Percentiles rank a stretch among this genome's conserved stretches.
Conservation (phyloP, 441 rosid species). For the Capsella rubella region DNA sequence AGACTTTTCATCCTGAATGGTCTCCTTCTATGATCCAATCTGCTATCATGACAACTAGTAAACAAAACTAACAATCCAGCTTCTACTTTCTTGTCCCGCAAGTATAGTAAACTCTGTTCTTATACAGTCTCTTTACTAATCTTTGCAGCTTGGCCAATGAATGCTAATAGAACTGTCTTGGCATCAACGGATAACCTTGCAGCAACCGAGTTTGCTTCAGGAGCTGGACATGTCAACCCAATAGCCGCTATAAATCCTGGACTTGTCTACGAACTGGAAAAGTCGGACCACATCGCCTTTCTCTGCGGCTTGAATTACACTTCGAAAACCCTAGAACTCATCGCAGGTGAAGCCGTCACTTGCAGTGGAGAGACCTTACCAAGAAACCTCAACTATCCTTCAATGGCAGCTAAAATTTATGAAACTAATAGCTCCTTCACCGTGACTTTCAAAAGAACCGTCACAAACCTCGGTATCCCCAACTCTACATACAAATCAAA, state of each 20-base stretch:
- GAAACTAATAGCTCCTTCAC: slow-evolving; percentile 25
- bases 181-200: not conserved
- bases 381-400: slow-evolving; percentile 58
- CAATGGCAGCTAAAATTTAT: slow-evolving; percentile 41
- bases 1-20: slow-evolving; percentile 59
- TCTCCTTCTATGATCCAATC: slow-evolving; percentile 65
- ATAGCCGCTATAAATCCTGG: slow-evolving; percentile 35
- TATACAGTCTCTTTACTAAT: not conserved
- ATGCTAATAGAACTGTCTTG: slow-evolving; percentile 5
- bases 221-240: slow-evolving; percentile 43
- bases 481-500: slow-evolving; percentile 50
- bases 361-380: slow-evolving; percentile 27
- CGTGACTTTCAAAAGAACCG: slow-evolving; percentile 50
- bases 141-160: slow-evolving; percentile 39
- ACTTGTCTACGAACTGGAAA: slow-evolving; percentile 29
- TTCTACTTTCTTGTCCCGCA: not conserved
- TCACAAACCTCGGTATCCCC: slow-evolving; percentile 53
- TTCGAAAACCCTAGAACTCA: not conserved
- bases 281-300: slow-evolving; percentile 42
- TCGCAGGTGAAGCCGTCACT: slow-evolving; percentile 47
- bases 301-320: slow-evolving; percentile 46
- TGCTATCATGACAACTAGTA: slow-evolving; percentile 68
- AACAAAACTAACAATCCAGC: not conserved
- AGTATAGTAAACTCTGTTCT: not conserved
- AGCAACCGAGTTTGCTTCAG: slow-evolving; percentile 36